Evolutionary conservation across 2,329 filamentous ascomycete species (phyloP), one percentile per base, ranked within the genome.

Genomic region (Aphanoascus verrucosus): DNA sequence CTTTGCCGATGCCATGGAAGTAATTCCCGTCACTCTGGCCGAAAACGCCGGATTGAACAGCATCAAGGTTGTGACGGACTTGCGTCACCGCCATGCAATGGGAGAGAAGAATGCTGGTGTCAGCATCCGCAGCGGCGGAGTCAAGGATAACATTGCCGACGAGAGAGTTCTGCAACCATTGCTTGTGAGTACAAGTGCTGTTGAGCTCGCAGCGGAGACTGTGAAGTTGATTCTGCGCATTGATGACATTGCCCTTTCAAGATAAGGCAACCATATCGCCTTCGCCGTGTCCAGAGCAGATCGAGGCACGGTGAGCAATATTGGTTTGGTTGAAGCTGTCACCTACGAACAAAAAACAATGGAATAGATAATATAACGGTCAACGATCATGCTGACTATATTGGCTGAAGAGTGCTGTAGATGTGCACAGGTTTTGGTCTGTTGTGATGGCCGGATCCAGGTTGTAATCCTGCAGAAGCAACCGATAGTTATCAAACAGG

Each of bases 31-130:
- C 34, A 98, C 93, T 1, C 77, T 98, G 61, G 94, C 93, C 0
- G 93, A 98, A 75, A 98, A 98, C 64, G 93, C 93, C 0, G 93
- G 93, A 48, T 77, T 98, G 59, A 98, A 98, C 78, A 91, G 87
- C 69, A 98, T 98, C 79, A 95, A 94, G 75, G 93, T 98, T 28
- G 93, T 98, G 45, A 98, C 93, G 23, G 93, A 97, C 64, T 75
- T 98, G 65, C 81, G 93, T 66, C 89, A 95, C 73, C 83, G 90
- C 64, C 93, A 98, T 72, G 93, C 93, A 63, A 84, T 90, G 72
- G 93, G 91, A 53, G 90, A 97, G 79, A 85, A 85, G 75, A 95
- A 94, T 65, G 93, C 94, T 1, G 94, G 93, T 63, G 90, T 98
- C 59, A 96, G 90, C 74, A 97, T 98, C 77, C 93, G 95, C 79